Base-by-base conservation (phyloP, 805 yeast species). In the Cyberlindnera sargentensis region DNA sequence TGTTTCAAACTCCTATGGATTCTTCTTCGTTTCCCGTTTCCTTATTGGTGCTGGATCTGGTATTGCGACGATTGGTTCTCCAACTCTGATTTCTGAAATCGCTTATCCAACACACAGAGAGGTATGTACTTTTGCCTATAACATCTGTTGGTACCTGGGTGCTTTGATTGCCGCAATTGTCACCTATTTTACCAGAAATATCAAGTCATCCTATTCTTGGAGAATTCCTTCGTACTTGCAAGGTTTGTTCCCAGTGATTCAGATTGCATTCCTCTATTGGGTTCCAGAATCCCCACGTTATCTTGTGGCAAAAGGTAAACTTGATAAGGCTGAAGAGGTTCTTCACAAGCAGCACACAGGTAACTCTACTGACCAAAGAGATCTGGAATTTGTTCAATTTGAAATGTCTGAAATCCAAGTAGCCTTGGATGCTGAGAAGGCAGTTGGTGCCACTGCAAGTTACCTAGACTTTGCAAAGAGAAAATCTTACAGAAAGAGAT, bases 191-290 rank as follows among this genome's bases (percentile, higher is more conserved):
- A 63, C 75, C 6, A 60, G 60, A 50, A 48, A 44, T 38, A 34
- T 59, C 5, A 39, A 36, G 6, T 45, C 48, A 36, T 53, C 61
- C 28, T 67, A 68, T 63, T 61, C 68, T 31, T 77, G 82, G 82
- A 72, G 76, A 60, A 63, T 76, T 41, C 82, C 83, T 24, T 65
- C 77, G 4, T 65, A 64, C 39, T 48, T 77, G 34, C 83, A 78
- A 58, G 75, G 70, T 33, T 53, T 64, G 7, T 61, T 71, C 47
- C 80, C 82, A 2, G 29, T 67, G 3, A 15, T 72, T 29, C 78
- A 73, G 52, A 53, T 66, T 15, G 42, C 66, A 32, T 4, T 47
- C 3, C 51, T 66, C n/a, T 45, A 65, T 35, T 66, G 42, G 44
- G 60, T 71, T 44, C 80, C 80, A 23, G 79, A 74, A 56, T 67